Evolutionary conservation across 768 basidiomycete species (phyloP), one percentile per base, ranked within the genome.

Genomic region (Tricholoma matsutake): DNA sequence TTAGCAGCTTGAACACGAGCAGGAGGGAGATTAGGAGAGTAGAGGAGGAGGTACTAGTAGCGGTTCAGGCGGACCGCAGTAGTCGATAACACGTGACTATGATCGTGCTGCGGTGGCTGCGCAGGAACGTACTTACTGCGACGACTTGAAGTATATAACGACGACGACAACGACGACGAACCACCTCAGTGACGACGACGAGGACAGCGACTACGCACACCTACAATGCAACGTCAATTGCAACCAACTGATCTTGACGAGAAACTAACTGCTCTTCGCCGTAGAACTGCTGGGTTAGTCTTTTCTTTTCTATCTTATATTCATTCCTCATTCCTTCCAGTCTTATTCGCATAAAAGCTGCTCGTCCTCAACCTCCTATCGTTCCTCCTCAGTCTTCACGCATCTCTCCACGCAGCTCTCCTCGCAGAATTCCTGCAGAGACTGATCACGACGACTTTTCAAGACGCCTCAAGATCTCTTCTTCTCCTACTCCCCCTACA

Each of bases 1-100:
- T 96, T 83, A 87, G 86, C 6, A 94, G 91, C 72, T 78, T 96
- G 41, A 94, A 94, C 69, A 94, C 91, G 1, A 72, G 75, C 1
- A 61, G 78, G 2, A 66, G 72, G 16, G 80, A 82, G 14, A 78
- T 89, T 37, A 82, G 85, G 59, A 77, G 80, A 16, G 66, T 92
- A 7, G 88, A 93, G 67, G 79, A 85, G 82, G 65, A 65, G 13
- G 70, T 74, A 14, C 56, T 77, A 20, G 22, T 25, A 25, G 41
- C 10, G 14, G 37, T 39, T 56, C 13, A 54, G 29, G n/a, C 16
- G 34, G 31, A 53, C 28, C 53, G 52, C 52, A 54, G 52, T 25
- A 11, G 18, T n/a, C n/a, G 25, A 18, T 25, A 25, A 25, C 22
- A 25, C 22, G 22, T 25, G 22, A 25, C 22, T 25, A 25, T 25